Conservation (phyloP, 176 grass and related monocot genomes). For the Otatea glauca region DNA sequence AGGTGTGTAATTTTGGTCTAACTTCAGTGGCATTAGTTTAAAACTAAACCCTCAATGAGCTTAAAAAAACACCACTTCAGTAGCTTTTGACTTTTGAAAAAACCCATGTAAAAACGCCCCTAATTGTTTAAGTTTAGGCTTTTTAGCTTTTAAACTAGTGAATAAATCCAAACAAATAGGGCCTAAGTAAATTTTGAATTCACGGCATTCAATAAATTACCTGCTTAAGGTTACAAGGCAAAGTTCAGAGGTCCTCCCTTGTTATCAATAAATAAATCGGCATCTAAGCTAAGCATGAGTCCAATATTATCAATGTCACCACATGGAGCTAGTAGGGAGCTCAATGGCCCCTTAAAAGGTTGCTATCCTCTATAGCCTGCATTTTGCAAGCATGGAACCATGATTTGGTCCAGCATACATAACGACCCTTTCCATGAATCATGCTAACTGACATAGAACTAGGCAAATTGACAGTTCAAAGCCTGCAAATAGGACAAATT, state of each 20-base stretch:
- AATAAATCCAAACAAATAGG: too few relatives aligned
- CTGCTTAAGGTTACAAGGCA: neutral
- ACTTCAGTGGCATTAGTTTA: too few relatives aligned
- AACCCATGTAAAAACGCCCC: too few relatives aligned
- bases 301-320: constrained; percentile 17
- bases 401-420: neutral
- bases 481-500: neutral
- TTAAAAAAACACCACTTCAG: too few relatives aligned
- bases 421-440: neutral
- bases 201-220: neutral
- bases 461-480: constrained; percentile 20
- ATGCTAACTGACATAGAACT: neutral
- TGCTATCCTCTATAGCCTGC: neutral
- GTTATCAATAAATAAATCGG: neutral
- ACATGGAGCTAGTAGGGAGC: constrained; percentile 17
- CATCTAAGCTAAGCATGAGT: neutral
- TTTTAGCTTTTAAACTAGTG: too few relatives aligned
- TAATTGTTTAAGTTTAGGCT: too few relatives aligned
- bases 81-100: too few relatives aligned
- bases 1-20: too few relatives aligned
- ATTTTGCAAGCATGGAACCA: constrained; percentile 19
- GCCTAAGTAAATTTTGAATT: neutral
- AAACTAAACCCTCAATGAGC: too few relatives aligned
- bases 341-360: constrained; percentile 3
- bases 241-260: neutral